These are phyloP conservation scores for Zoysia pacifica DNA, from an alignment of 176 grass and related monocot genomes.

Conservation along the genomic window DNA sequence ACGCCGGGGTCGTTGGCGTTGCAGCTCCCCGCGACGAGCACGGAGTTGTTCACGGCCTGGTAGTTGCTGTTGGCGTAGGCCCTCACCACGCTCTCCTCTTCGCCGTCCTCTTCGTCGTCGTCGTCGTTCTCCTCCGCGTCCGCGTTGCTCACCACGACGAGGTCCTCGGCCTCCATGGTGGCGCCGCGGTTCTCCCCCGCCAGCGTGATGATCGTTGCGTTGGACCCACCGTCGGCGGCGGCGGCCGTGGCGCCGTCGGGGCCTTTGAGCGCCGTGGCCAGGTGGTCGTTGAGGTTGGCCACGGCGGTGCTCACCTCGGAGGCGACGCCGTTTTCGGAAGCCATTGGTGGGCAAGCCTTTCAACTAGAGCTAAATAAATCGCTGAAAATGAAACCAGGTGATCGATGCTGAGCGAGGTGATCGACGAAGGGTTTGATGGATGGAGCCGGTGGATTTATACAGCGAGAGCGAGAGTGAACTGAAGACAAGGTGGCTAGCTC, in stretches of 20 bases:
- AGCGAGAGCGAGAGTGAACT: neutral
- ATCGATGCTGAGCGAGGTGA: neutral
- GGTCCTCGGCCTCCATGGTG: constrained; percentile 19
- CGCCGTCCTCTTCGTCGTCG: neutral
- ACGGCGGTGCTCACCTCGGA: constrained; percentile 32
- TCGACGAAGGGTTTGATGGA: neutral
- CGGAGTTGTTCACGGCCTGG: constrained; percentile 97
- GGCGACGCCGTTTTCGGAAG: constrained; percentile 26
- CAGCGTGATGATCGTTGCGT: constrained; percentile 59
- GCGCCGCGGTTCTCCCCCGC: constrained; percentile 71
- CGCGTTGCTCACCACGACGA: constrained; percentile 44
- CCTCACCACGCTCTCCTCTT: constrained; percentile 42
- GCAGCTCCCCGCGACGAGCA: constrained; percentile 74
- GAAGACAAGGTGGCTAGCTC: too few relatives aligned
- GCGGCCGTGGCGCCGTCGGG: neutral
- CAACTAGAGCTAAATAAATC: too few relatives aligned
- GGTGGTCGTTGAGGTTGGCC: too few relatives aligned
- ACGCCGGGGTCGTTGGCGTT: constrained; percentile 70
- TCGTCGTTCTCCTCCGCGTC: neutral
- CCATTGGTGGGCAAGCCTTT: constrained; percentile 8
- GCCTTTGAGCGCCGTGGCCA: neutral
- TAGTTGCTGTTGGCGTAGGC: constrained; percentile 29
- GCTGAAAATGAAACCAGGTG: too few relatives aligned
- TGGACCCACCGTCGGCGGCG: neutral
- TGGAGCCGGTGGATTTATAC: constrained; percentile 26